Conservation (phyloP, 139 green algal species). For the Chlamydomonas sphaeroides region DNA sequence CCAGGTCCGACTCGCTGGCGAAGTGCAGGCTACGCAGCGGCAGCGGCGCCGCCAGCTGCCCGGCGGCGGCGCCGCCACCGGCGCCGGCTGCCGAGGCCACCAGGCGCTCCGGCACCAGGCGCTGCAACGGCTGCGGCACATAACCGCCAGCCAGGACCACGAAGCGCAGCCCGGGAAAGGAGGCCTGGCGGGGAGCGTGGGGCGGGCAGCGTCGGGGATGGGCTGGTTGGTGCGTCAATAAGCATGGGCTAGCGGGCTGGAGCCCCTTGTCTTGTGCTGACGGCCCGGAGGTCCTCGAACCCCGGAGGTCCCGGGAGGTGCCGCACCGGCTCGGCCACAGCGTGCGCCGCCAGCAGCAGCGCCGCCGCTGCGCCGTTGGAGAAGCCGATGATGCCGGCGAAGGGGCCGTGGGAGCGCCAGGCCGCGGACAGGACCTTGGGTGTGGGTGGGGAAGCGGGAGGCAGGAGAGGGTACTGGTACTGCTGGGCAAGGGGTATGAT, state of each 20-base stretch:
- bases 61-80: not conserved
- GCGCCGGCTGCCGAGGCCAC: not conserved
- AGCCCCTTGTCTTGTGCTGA: no score
- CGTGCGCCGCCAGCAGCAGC: conserved; percentile 46
- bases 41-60: conserved; percentile 27
- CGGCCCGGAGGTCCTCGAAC: no score
- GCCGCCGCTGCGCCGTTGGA: conserved; percentile 65
- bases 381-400: conserved; percentile 64
- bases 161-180: conserved; percentile 45
- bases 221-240: no score
- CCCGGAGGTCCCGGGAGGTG: no score
- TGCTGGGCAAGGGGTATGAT: not conserved
- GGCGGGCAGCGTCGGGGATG: no score
- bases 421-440: not conserved
- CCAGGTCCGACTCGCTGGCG: conserved; percentile 41
- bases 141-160: conserved; percentile 58
- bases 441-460: not conserved
- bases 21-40: conserved; percentile 54
- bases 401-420: conserved; percentile 21
- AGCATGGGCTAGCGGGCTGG: no score
- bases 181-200: no score
- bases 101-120: conserved; percentile 11
- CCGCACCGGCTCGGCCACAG: not conserved
- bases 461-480: not conserved
- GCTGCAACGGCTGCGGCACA: conserved; percentile 49